phyloP scores from a whole-genome alignment of 495 filamentous ascomycete species.

The Aspergillus steynii region DNA sequence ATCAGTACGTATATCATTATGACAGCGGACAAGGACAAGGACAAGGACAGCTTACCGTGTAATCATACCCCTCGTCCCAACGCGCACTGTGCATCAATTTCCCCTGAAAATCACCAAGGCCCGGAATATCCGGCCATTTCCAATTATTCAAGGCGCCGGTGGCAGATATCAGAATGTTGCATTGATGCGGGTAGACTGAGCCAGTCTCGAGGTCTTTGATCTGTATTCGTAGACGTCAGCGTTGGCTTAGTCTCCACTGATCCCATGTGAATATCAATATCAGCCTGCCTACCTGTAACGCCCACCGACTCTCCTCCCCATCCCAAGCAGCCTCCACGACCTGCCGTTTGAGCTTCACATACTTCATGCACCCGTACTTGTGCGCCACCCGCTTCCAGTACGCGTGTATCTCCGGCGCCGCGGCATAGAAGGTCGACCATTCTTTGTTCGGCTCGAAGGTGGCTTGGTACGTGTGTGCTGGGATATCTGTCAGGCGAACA shows the following conservation, averaged over 20 bases:
- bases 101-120: constrained; percentile 54
- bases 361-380: constrained; percentile 44
- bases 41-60: constrained; percentile 21
- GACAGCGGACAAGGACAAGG: constrained; percentile 10
- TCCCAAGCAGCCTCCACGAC: constrained; percentile 43
- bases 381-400: constrained; percentile 52
- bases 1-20: background rate
- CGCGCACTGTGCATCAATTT: constrained; percentile 55
- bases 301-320: constrained; percentile 45
- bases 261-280: no score
- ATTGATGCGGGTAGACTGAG: constrained; percentile 41
- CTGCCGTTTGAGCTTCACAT: constrained; percentile 41
- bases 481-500: constrained; percentile 26
- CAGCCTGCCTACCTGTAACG: constrained; percentile 34
- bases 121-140: constrained; percentile 56
- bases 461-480: constrained; percentile 51
- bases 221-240: constrained; percentile 4
- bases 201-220: constrained; percentile 44
- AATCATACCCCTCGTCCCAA: constrained; percentile 47
- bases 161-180: constrained; percentile 58
- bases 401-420: constrained; percentile 55
- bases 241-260: background rate
- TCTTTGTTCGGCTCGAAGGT: constrained; percentile 56
- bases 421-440: constrained; percentile 61
- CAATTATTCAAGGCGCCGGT: constrained; percentile 57